These are phyloP conservation scores for Verticillium klebahnii DNA, from an alignment of 2,329 filamentous ascomycete genomes.

Conservation along the genomic window DNA sequence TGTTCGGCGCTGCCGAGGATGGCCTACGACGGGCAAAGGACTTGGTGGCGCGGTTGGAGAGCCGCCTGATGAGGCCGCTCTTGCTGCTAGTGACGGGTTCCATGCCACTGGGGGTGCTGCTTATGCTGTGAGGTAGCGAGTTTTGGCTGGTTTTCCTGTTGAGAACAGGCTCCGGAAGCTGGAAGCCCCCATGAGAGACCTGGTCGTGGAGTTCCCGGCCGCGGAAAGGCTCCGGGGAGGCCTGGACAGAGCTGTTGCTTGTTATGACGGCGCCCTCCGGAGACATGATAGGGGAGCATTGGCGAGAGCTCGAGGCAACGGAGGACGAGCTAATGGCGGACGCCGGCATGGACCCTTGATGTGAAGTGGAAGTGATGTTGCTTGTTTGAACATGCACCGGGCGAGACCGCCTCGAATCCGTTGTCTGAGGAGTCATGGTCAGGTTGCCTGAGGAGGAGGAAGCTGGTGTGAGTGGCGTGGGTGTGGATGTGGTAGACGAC, in stretches of 20 bases:
- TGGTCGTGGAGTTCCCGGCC: conserved; percentile 50
- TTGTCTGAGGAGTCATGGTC: conserved; percentile 37
- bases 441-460: conserved; percentile 25
- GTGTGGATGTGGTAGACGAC: conserved; percentile 23
- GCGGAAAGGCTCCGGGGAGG: conserved; percentile 60
- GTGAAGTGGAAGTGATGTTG: conserved; percentile 24
- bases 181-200: conserved; percentile 50
- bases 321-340: conserved; percentile 55
- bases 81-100: conserved; percentile 30
- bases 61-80: conserved; percentile 65
- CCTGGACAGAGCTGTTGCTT: conserved; percentile 60
- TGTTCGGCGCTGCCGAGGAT: conserved; percentile 71
- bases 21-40: conserved; percentile 64
- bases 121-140: conserved; percentile 59
- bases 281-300: conserved; percentile 54
- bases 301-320: conserved; percentile 48
- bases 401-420: conserved; percentile 35
- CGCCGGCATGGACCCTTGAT: conserved; percentile 32
- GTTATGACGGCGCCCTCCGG: conserved; percentile 50
- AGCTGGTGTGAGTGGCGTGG: conserved; percentile 22
- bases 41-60: conserved; percentile 75
- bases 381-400: conserved; percentile 45
- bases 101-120: conserved; percentile 52
- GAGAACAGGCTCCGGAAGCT: conserved; percentile 70
- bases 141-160: conserved; percentile 53